Base-by-base conservation (phyloP, 768 basidiomycete species). In the Krasilnikovozyma curviuscula region DNA sequence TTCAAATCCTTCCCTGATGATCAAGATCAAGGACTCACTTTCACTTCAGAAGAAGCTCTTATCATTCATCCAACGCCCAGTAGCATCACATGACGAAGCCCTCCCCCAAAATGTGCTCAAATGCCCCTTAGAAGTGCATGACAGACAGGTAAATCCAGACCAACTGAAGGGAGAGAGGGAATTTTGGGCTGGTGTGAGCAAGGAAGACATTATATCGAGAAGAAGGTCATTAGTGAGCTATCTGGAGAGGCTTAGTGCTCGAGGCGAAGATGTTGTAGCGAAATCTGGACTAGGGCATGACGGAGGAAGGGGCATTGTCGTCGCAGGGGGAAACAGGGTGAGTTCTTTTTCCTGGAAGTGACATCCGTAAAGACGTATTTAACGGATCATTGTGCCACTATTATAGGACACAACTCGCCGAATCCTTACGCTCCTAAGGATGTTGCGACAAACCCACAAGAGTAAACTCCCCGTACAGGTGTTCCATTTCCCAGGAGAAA, bases 271-370 rank as follows among this genome's bases (percentile, higher is more conserved):
- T 19, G 29, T 54, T 32, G 52, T 65, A 0, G 49, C 60, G 5
- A 46, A 48, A 3, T 42, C 52, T 10, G 53, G 13, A 8, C 59
- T 18, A 23, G 43, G 27, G 21, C 33, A 44, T 31, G 40, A 44
- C 21, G 21, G 21, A 37, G 40, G 18, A 46, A 56, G 62, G 39
- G 67, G 67, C 0, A 60, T 68, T 24, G 66, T 67, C 29, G 50
- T 66, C 21, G 65, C 67, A 0, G 67, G 61, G 1, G 67, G 67
- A n/a, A 67, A 66, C 54, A 54, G 56, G 48, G 65, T 64, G 44
- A 33, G 59, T 50, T 19, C 43, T 50, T 7, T 42, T 39, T 9
- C 32, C 43, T 21, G 31, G 43, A 1, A 33, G 38, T 28, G 23
- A 47, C 41, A 29, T 34, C 34, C 21, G 40, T 52, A n/a, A 31